Evolutionary conservation across 768 basidiomycete species (phyloP), one percentile per base, ranked within the genome.

Genomic region (Boletus barrowsii): DNA sequence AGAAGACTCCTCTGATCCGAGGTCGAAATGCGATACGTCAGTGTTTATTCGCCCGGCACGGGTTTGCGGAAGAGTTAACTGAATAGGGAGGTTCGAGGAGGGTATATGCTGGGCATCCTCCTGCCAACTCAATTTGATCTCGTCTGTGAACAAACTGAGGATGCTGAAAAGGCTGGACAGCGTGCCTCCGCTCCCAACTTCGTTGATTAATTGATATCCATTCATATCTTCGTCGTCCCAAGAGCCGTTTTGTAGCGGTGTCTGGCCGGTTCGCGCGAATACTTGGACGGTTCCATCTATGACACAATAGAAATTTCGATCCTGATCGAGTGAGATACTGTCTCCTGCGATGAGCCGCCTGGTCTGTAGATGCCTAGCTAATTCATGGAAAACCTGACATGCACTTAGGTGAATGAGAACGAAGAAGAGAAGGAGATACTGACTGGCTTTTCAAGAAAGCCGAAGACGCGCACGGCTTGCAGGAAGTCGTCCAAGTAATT

Each of bases 261-360:
- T 72, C 58, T 81, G 79, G 6, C 82, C 84, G 1, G 86, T 84
- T 54, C 83, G 82, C 15, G 91, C 91, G 68, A 82, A 97, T 11
- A 98, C 93, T 65, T 99, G 93, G 14, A 96, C 96, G 56, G 82
- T 88, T n/a, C 97, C 97, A 68, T 99, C 97, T 32, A 98, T 88
- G 33, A 99, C 96, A 68, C 93, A 98, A 71, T 98, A 98, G 72
- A 99, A 99, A 58, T 87, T 93, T 64, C 92, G 92, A 73, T 98
- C 90, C 65, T 90, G 82, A 61, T 94, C 89, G 4, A 98, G 80
- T 29, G 90, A 88, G 54, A 98, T 80, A 47, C 90, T 96, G 62
- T 99, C 97, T 5, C 97, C 96, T 5, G 97, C 97, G 48, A 97
- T 90, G 20, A 99, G 76, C n/a, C 95, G 78, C 57, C 93, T 82